Evolutionary conservation across 352 stramenopile species (phyloP).

Genomic region (Phytopythium litorale): DNA sequence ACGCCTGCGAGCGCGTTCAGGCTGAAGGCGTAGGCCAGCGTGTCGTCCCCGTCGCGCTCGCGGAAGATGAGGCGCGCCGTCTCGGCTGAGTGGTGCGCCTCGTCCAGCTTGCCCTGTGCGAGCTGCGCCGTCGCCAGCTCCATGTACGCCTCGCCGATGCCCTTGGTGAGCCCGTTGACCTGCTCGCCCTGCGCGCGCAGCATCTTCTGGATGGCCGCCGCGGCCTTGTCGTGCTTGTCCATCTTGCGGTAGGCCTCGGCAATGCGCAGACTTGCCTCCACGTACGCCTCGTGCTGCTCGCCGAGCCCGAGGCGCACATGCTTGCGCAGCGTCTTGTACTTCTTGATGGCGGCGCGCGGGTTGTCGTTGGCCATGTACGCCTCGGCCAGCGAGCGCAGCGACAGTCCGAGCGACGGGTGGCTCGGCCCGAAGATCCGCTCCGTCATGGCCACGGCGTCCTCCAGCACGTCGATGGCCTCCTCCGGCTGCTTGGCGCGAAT

Average conservation of each 20-base stretch:
- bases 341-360: slow-evolving; percentile 58
- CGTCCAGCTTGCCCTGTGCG: slow-evolving; percentile 33
- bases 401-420: slow-evolving; percentile 74
- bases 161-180: slow-evolving; percentile 60
- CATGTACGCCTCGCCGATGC: slow-evolving; percentile 78
- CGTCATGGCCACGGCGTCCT: slow-evolving; percentile 70
- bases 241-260: slow-evolving; percentile 70
- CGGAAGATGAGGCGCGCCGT: slow-evolving; percentile 50
- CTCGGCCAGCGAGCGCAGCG: slow-evolving; percentile 73
- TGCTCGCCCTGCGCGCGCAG: slow-evolving; percentile 49
- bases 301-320: slow-evolving; percentile 66
- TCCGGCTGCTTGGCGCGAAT: slow-evolving; percentile 70
- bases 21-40: slow-evolving; percentile 71
- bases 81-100: slow-evolving; percentile 33
- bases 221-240: slow-evolving; percentile 40
- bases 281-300: slow-evolving; percentile 63
- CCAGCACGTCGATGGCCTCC: slow-evolving; percentile 71
- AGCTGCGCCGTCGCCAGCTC: slow-evolving; percentile 55
- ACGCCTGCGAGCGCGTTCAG: slow-evolving; percentile 80
- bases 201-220: slow-evolving; percentile 53
- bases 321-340: slow-evolving; percentile 69
- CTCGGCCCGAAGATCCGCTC: slow-evolving; percentile 75
- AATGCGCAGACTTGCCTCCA: slow-evolving; percentile 68
- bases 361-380: slow-evolving; percentile 75
- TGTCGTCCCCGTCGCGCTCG: slow-evolving; percentile 60